Evolutionary conservation across 805 yeast species (phyloP).

Genomic region (Ogataea nonfermentans): DNA sequence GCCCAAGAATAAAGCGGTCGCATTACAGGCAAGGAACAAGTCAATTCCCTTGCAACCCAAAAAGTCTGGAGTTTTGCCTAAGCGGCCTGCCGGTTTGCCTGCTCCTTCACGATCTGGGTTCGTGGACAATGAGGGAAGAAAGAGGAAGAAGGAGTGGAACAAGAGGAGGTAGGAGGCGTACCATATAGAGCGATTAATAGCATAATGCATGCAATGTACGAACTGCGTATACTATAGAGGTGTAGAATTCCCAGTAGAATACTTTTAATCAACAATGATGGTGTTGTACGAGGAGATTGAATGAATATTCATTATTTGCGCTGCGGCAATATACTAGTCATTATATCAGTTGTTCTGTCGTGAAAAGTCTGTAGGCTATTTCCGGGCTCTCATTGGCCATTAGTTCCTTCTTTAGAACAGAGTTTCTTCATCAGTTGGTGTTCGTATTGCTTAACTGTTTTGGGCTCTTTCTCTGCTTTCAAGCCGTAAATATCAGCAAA

Average conservation of each 20-base stretch:
- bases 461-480: slow-evolving; percentile 1
- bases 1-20: neutral
- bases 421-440: slow-evolving; percentile 15
- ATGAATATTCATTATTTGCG: no score
- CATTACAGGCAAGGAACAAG: neutral
- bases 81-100: slow-evolving; percentile 13
- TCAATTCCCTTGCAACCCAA: slow-evolving; percentile 9
- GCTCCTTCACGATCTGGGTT: slow-evolving; percentile 10
- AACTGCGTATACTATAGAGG: no score
- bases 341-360: no score
- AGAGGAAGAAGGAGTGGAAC: slow-evolving; percentile 3
- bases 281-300: no score
- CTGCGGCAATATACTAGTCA: no score
- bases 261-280: no score
- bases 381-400: no score
- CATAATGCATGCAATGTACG: no score
- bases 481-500: slow-evolving; percentile 15
- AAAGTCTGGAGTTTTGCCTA: slow-evolving; percentile 16
- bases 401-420: slow-evolving; percentile 5
- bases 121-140: slow-evolving; percentile 5
- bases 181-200: slow-evolving; percentile 1
- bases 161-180: slow-evolving; percentile 2
- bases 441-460: slow-evolving; percentile 17
- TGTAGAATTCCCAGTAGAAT: no score
- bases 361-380: no score